Conservation (phyloP, 345 rosid species). For the Salix exigua region DNA sequence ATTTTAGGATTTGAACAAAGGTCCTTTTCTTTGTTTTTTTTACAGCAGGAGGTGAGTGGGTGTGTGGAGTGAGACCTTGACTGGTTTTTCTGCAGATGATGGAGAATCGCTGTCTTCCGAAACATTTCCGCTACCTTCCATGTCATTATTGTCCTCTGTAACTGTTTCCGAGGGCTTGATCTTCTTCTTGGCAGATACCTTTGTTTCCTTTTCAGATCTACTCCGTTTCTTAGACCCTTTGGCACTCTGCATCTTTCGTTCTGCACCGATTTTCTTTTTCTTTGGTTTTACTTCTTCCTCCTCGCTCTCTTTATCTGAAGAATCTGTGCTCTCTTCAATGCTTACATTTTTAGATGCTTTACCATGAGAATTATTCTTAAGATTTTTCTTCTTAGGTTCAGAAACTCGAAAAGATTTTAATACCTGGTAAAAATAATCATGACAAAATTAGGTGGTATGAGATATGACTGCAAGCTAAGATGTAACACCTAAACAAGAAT, state of each 20-base stretch:
- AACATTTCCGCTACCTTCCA: constrained; percentile 40
- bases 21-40: neutral
- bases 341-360: constrained; percentile 36
- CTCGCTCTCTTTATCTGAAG: constrained; percentile 39
- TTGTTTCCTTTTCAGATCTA: constrained; percentile 42
- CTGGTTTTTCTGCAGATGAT: constrained; percentile 45
- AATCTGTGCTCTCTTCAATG: constrained; percentile 37
- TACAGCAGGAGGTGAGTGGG: neutral
- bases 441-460: neutral
- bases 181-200: constrained; percentile 42
- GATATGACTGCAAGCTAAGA: constrained; percentile 6
- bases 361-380: constrained; percentile 31
- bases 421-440: constrained; percentile 32
- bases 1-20: constrained; percentile 1
- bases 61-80: constrained; percentile 39
- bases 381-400: constrained; percentile 41
- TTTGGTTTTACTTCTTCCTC: constrained; percentile 39
- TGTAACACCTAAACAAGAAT: constrained; percentile 6
- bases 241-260: constrained; percentile 35
- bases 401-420: constrained; percentile 41
- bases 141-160: constrained; percentile 40
- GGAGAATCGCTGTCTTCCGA: constrained; percentile 52
- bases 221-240: constrained; percentile 55
- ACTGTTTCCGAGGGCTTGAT: constrained; percentile 37
- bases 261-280: constrained; percentile 40